Percentiles rank a stretch among this genome's conserved stretches.
Evolutionary conservation across 345 rosid species (phyloP).

Genomic region (Anastatica hierochuntica): DNA sequence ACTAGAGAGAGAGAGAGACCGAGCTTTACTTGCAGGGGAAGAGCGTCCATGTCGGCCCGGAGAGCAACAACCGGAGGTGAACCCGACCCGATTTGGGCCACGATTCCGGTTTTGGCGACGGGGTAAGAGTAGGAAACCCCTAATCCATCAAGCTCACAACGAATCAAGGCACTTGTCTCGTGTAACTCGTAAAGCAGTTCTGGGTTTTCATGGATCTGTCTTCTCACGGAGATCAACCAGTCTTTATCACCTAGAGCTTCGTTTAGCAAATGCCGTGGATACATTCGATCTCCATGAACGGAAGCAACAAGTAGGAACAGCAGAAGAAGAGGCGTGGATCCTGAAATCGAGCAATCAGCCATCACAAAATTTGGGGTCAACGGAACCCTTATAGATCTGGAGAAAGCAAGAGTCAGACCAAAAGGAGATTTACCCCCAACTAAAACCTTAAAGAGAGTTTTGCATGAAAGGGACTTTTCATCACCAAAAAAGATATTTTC

Average conservation of each 20-base stretch:
- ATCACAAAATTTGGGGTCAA: no score
- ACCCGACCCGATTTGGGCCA: conserved; percentile 65
- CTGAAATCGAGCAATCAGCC: no score
- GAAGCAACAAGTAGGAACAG: background rate
- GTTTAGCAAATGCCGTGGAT: conserved; percentile 26
- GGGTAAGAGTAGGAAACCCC: conserved; percentile 55
- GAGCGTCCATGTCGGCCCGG: conserved; percentile 86
- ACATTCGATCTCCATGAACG: conserved; percentile 19
- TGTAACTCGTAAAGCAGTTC: conserved; percentile 65
- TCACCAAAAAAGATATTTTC: no score
- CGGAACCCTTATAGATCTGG: no score
- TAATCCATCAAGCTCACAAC: conserved; percentile 48
- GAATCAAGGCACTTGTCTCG: conserved; percentile 66
- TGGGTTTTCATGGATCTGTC: conserved; percentile 79
- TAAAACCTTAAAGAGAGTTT: no score
- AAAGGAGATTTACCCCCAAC: no score
- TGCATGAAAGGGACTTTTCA: no score
- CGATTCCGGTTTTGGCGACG: conserved; percentile 58
- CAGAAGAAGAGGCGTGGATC: background rate
- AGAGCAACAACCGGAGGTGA: conserved; percentile 65
- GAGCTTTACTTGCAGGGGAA: conserved; percentile 38
- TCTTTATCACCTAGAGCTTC: conserved; percentile 40
- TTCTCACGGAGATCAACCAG: conserved; percentile 54
- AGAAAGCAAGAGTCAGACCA: no score
- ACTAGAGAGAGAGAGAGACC: background rate